Base-by-base conservation (phyloP, 371 early-diverging fungal genomes). In the Lichtheimia corymbifera region DNA sequence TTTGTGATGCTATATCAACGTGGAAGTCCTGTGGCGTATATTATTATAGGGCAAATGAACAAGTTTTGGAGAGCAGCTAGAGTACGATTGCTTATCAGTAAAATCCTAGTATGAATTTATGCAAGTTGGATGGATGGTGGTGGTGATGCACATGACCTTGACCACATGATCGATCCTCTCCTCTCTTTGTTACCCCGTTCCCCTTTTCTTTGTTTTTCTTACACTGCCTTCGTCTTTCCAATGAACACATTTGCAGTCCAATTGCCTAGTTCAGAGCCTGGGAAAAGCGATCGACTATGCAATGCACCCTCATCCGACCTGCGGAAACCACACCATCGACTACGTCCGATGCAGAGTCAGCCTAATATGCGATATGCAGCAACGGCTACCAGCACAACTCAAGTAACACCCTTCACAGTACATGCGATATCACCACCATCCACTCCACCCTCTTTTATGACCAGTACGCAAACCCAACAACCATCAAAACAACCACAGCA, bases 11-110 rank as follows among this genome's bases (percentile, higher is more conserved):
- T 80, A 2, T 80, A 80, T 53, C 65, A 65, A 61, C 68, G 58
- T 18, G 53, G 59, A 14, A 80, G 67, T 53, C 77, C 77, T n/a
- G 53, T 80, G 40, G 73, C 75, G 4, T 66, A 59, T 54, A 69
- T 64, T 6, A 65, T 76, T 42, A 22, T 70, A n/a, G 65, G 62
- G 28, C 67, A 71, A 42, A 28, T 71, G 4, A 47, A 20, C 40
- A 66, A 64, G 42, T 51, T 55, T 20, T 75, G 61, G 66, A 57
- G 61, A 28, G 47, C 27, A n/a, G 52, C 53, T 15, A 14, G 43
- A 27, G 43, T 60, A 42, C 50, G 56, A 20, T 42, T 62, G 4
- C 43, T 42, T 50, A 45, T 56, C 12, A 65, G 62, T 63, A 63
- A 59, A 61, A 53, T 56, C 14, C 17, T 58, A 30, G 55, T 58